These are phyloP conservation scores for Zizania palustris DNA, from an alignment of 202 grass and related monocot genomes.

Conservation along the genomic window DNA sequence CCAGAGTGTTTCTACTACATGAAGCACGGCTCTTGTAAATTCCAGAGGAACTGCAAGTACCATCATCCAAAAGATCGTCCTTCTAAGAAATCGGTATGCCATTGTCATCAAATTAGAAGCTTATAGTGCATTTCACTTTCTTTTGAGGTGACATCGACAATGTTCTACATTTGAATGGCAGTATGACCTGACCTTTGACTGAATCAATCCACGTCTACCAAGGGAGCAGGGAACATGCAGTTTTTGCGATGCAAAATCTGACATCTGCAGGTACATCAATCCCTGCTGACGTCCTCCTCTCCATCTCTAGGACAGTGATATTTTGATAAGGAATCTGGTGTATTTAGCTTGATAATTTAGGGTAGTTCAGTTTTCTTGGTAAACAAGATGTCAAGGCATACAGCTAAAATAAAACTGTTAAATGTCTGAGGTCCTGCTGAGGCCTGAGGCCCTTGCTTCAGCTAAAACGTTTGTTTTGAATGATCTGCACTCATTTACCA, in stretches of 20 bases:
- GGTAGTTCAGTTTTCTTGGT: neutral
- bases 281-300: neutral
- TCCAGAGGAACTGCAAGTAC: conserved; percentile 54
- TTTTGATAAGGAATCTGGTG: neutral
- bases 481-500: neutral
- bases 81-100: conserved; percentile 32
- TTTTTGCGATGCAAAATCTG: neutral
- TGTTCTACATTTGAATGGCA: conserved; percentile 24
- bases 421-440: neutral
- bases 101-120: neutral
- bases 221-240: neutral
- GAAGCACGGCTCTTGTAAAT: conserved; percentile 61
- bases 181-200: neutral
- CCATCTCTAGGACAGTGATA: neutral
- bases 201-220: conserved; percentile 5
- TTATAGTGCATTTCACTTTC: neutral
- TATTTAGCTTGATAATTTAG: neutral
- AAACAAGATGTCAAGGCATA: neutral
- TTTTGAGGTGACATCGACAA: conserved; percentile 3
- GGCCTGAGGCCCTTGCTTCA: neutral
- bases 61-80: conserved; percentile 51
- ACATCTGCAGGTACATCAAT: conserved; percentile 22
- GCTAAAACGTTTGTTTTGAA: neutral
- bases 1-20: conserved; percentile 56
- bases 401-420: neutral